These are phyloP conservation scores for Plasmodium gaboni DNA, from an alignment of 169 alveolate species.

Conservation along the genomic window DNA sequence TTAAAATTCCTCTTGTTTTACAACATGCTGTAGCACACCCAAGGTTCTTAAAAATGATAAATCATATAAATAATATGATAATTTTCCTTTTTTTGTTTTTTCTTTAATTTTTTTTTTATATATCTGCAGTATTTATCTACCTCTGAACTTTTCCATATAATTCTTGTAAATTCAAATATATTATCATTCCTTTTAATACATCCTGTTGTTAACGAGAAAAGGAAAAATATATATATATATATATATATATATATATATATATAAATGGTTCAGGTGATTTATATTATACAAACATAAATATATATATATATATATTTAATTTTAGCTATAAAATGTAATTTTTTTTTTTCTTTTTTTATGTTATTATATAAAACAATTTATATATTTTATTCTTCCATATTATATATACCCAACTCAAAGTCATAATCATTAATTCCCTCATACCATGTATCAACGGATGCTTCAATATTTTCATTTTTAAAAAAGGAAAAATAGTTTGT, in stretches of 20 bases:
- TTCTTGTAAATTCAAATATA: constrained; percentile 50
- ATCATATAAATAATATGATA: neutral
- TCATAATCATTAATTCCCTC: constrained; percentile 72
- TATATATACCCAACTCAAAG: constrained; percentile 50
- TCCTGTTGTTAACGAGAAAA: constrained; percentile 6
- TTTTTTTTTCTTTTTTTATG: no score
- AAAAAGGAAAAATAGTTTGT: constrained; percentile 62
- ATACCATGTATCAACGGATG: constrained; percentile 73
- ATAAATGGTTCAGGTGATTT: no score
- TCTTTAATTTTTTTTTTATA: no score
- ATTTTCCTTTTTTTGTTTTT: no score
- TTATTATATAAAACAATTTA: neutral
- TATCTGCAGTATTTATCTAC: constrained; percentile 1
- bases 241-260: no score
- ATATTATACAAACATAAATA: neutral
- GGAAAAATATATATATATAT: neutral
- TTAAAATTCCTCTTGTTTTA: constrained; percentile 23
- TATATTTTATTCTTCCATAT: constrained; percentile 15
- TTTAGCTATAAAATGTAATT: neutral
- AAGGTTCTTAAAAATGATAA: constrained; percentile 8
- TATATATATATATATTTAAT: neutral
- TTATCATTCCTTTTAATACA: constrained; percentile 27
- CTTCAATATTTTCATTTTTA: constrained; percentile 9
- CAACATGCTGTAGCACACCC: constrained; percentile 72
- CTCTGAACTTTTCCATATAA: constrained; percentile 64